phyloP scores from a whole-genome alignment of 441 rosid genomes.

The Syzygium syzygioides region DNA sequence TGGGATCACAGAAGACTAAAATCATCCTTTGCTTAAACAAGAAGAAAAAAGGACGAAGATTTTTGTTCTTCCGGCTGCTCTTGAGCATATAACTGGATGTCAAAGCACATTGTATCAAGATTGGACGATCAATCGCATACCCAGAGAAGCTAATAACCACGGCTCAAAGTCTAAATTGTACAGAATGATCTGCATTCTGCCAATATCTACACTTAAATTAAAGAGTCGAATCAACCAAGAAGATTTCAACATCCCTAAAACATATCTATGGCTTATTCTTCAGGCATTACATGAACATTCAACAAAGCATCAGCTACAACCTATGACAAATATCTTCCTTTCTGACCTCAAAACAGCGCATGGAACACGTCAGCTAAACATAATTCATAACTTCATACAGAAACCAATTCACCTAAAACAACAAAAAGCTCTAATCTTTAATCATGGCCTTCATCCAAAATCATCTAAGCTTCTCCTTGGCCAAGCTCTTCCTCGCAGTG shows the following conservation, averaged over 20 bases:
- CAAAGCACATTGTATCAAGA: not conserved
- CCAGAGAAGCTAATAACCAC: not conserved
- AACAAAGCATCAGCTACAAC: not conserved
- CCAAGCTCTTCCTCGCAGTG: conserved; percentile 51
- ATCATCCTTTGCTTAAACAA: no score
- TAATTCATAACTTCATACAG: not conserved
- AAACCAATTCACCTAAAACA: not conserved
- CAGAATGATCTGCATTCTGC: not conserved
- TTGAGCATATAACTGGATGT: no score
- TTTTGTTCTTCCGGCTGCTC: no score
- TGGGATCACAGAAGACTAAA: no score
- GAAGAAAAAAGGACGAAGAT: no score
- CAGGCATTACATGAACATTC: not conserved
- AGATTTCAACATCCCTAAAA: not conserved
- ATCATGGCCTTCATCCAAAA: not conserved
- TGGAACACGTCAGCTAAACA: not conserved
- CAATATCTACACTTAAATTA: not conserved
- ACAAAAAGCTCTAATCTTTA: not conserved
- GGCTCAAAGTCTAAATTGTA: no score
- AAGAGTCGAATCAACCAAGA: not conserved
- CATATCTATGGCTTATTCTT: not conserved
- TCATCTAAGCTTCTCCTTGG: conserved; percentile 63
- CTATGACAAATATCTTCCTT: not conserved
- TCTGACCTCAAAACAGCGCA: not conserved
- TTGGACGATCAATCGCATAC: not conserved